Evolutionary conservation across 305 asterid genomes (phyloP).

Genomic region (Salvia sclarea): DNA sequence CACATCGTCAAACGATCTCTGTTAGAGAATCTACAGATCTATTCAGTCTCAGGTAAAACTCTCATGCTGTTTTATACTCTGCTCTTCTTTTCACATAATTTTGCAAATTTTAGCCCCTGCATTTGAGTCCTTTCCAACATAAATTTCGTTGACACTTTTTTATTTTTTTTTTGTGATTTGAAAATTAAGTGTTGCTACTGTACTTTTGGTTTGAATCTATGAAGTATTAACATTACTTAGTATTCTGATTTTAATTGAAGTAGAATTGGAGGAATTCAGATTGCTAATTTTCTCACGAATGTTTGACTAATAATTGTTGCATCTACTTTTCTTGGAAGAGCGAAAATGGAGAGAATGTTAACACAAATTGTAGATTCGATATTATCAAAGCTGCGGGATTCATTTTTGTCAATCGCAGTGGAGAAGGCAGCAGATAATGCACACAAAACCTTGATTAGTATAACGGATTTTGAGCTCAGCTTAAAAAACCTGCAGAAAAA

Average conservation of each 20-base stretch:
- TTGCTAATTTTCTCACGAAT: background rate
- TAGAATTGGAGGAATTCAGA: background rate
- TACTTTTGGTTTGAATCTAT: no score
- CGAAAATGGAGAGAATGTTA: background rate
- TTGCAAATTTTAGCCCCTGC: background rate
- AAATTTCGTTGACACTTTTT: no score
- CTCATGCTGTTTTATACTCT: background rate
- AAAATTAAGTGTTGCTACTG: no score
- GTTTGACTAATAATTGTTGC: background rate
- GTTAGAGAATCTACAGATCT: background rate
- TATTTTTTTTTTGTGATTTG: no score
- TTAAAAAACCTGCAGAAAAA: slow-evolving; percentile 22
- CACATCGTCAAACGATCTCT: background rate
- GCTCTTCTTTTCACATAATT: background rate
- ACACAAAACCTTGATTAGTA: background rate
- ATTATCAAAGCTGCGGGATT: background rate
- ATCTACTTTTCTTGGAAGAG: background rate
- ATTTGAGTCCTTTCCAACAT: no score
- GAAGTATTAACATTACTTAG: background rate
- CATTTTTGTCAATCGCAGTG: background rate
- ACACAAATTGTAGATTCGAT: background rate
- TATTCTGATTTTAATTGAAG: background rate
- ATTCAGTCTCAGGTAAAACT: background rate
- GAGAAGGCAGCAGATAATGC: background rate
- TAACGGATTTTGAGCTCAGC: background rate